phyloP scores from a whole-genome alignment of 2,329 filamentous ascomycete species.

The Ophiostoma perfectum region DNA sequence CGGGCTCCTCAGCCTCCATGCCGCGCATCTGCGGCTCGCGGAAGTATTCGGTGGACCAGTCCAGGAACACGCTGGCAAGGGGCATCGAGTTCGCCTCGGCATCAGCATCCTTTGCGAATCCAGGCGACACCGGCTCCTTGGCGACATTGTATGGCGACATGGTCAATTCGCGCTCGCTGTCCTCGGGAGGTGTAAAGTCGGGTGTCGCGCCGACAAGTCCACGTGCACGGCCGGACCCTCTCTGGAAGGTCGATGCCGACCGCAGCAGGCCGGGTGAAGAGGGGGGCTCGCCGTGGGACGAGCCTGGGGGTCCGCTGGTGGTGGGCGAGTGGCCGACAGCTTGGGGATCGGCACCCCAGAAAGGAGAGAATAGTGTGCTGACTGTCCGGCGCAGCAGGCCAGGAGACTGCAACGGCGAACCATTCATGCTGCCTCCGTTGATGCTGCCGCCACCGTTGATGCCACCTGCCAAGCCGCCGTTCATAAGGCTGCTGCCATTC shows the following conservation, averaged over 20 bases:
- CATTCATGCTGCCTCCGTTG: constrained; percentile 24
- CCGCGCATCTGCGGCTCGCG: constrained; percentile 97
- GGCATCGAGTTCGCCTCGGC: constrained; percentile 57
- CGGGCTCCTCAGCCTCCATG: constrained; percentile 90
- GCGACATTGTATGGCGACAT: constrained; percentile 70
- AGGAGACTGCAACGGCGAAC: constrained; percentile 48
- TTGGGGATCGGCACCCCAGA: constrained; percentile 43
- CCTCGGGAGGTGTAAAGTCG: constrained; percentile 60
- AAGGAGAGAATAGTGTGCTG: constrained; percentile 56
- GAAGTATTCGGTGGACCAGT: constrained; percentile 98
- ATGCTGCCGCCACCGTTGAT: not conserved
- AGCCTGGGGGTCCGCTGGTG: constrained; percentile 14
- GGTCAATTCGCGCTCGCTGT: constrained; percentile 62
- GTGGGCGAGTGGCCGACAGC: constrained; percentile 23
- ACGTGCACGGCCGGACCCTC: constrained; percentile 17
- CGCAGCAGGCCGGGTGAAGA: constrained; percentile 35
- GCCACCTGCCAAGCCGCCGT: constrained; percentile 6
- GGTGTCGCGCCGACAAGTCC: constrained; percentile 28
- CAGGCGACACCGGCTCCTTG: constrained; percentile 71
- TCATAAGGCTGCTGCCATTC: not conserved
- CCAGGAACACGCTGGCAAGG: constrained; percentile 75
- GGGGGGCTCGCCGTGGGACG: constrained; percentile 20
- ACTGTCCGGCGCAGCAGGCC: constrained; percentile 59
- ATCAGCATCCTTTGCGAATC: constrained; percentile 58
- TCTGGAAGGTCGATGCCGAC: constrained; percentile 32